A percentile compares a stretch with the other conserved stretches of the same genome.
These are phyloP conservation scores for Cyberlindnera mycetangii DNA, from an alignment of 805 yeast species.

Conservation along the genomic window DNA sequence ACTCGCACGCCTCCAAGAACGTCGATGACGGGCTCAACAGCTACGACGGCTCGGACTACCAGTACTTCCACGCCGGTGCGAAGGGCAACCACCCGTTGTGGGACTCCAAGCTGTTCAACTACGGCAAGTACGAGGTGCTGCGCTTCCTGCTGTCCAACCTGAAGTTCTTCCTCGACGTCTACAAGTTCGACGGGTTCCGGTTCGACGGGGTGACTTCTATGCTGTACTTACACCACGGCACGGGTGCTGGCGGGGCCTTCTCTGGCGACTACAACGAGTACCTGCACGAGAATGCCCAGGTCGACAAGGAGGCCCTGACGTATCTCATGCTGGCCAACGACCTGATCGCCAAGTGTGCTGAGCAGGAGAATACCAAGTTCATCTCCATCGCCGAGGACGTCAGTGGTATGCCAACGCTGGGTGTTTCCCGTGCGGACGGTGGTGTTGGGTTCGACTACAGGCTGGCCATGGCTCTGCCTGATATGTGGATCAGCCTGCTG, in stretches of 20 bases:
- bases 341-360: slow-evolving; percentile 54
- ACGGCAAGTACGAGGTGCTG: slow-evolving; percentile 87
- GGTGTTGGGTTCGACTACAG: slow-evolving; percentile 95
- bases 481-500: slow-evolving; percentile 95
- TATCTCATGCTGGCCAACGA: slow-evolving; percentile 91
- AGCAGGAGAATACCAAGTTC: slow-evolving; percentile 43
- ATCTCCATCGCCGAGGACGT: slow-evolving; percentile 95
- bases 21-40: slow-evolving; percentile 89
- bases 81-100: slow-evolving; percentile 88
- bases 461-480: slow-evolving; percentile 96
- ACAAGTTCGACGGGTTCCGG: slow-evolving; percentile 89
- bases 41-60: slow-evolving; percentile 95
- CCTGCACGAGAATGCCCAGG: slow-evolving; percentile 67
- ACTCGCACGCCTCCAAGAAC: slow-evolving; percentile 93
- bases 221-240: slow-evolving; percentile 90
- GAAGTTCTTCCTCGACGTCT: slow-evolving; percentile 79
- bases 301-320: slow-evolving; percentile 82
- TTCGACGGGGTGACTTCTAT: slow-evolving; percentile 96
- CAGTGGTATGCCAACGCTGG: slow-evolving; percentile 94
- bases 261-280: slow-evolving; percentile 93
- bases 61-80: slow-evolving; percentile 89
- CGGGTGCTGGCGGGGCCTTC: slow-evolving; percentile 77
- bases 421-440: slow-evolving; percentile 68
- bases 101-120: slow-evolving; percentile 95
- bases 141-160: slow-evolving; percentile 82